Evolutionary conservation across 2,329 filamentous ascomycete species (phyloP).

Genomic region (Fusarium sp.): DNA sequence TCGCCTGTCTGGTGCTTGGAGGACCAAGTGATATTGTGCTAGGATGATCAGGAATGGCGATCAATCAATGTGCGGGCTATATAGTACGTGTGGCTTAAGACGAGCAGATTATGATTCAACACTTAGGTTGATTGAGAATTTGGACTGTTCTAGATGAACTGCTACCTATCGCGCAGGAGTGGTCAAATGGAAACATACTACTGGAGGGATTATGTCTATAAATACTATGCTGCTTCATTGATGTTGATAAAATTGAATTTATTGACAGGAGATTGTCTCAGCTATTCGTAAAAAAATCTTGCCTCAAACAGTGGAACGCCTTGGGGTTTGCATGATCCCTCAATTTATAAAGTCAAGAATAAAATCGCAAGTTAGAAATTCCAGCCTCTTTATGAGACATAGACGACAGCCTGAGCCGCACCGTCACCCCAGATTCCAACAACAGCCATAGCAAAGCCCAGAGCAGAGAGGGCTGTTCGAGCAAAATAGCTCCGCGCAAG

Average conservation of each 20-base stretch:
- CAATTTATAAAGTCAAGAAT: slow-evolving; percentile 25
- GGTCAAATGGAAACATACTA: no score
- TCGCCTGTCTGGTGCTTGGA: slow-evolving; percentile 41
- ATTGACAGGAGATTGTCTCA: slow-evolving; percentile 42
- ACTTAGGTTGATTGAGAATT: no score
- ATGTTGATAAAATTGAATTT: slow-evolving; percentile 17
- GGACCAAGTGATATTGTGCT: no score
- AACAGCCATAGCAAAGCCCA: slow-evolving; percentile 74
- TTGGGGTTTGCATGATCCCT: slow-evolving; percentile 38
- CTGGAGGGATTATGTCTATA: not conserved
- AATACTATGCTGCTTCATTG: slow-evolving; percentile 1
- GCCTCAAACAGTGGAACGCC: slow-evolving; percentile 37
- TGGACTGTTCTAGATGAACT: no score
- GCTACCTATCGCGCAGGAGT: no score
- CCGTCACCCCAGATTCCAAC: slow-evolving; percentile 79
- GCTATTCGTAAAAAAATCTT: slow-evolving; percentile 12
- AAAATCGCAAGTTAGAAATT: slow-evolving; percentile 15
- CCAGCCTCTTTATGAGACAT: slow-evolving; percentile 50
- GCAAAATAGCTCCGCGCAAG: slow-evolving; percentile 69
- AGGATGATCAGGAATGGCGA: no score
- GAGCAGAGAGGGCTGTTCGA: slow-evolving; percentile 67
- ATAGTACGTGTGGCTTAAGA: not conserved
- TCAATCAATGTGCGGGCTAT: not conserved
- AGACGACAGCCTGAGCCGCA: slow-evolving; percentile 55
- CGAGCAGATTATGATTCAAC: not conserved